Conservation (phyloP, 1,139 yeast genomes). For the Protomyces lactucae-debilis region DNA sequence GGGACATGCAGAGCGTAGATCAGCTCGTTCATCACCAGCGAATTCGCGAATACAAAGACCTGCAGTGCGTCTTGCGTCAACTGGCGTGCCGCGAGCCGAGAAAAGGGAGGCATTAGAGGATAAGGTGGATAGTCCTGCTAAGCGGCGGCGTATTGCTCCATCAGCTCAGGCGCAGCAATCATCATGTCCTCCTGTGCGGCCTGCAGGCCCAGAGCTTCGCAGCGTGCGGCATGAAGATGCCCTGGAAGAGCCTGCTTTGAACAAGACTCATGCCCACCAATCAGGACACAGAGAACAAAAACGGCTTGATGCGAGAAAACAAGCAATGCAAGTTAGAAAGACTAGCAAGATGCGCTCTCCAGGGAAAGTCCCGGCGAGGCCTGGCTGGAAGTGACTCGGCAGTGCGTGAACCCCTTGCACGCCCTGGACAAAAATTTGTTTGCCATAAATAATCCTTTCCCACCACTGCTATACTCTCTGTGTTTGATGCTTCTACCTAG, state of each 20-base stretch:
- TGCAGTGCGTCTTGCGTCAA: background rate
- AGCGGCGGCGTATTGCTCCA: background rate
- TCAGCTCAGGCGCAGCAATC: no score
- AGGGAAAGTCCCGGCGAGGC: background rate
- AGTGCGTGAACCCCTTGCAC: no score
- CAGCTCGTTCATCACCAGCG: background rate
- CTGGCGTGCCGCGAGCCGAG: background rate
- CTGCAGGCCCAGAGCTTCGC: no score
- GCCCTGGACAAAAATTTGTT: no score
- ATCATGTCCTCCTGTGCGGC: no score
- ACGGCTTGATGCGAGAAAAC: background rate
- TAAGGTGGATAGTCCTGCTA: background rate
- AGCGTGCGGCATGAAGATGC: no score
- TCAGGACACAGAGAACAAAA: background rate
- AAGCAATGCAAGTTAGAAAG: background rate
- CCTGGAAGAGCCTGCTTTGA: background rate
- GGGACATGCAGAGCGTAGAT: background rate
- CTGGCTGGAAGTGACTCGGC: background rate
- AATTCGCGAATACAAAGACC: background rate
- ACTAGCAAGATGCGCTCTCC: background rate
- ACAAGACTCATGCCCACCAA: background rate
- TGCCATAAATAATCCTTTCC: no score
- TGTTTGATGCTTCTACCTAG: background rate
- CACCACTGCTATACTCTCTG: background rate
- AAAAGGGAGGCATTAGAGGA: background rate